Evolutionary conservation across 2,329 filamentous ascomycete species (phyloP).

Genomic region (Neofusicoccum ribis): DNA sequence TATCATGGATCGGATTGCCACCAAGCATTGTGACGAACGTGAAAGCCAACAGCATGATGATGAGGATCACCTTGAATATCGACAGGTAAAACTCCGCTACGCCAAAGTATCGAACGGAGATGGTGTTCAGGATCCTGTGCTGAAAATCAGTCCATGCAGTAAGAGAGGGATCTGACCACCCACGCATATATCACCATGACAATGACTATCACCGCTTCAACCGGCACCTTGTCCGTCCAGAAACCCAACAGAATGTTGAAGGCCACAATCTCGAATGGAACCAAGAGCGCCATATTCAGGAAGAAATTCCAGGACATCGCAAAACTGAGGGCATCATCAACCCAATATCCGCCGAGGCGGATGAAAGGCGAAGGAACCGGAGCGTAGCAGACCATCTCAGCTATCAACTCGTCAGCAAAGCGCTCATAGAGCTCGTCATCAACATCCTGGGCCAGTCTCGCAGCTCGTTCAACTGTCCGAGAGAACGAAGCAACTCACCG

Average conservation of each 20-base stretch:
- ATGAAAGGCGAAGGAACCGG: constrained; percentile 12
- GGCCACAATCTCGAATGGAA: constrained; percentile 48
- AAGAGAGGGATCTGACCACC: background rate
- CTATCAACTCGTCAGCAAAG: background rate
- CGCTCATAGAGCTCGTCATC: background rate
- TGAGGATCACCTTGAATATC: constrained; percentile 48
- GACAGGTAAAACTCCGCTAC: constrained; percentile 49
- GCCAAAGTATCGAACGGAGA: constrained; percentile 56
- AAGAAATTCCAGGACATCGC: constrained; percentile 28
- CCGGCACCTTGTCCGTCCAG: constrained; percentile 38
- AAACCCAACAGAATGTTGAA: constrained; percentile 39
- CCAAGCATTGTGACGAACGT: constrained; percentile 50
- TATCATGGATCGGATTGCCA: constrained; percentile 45
- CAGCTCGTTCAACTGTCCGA: too few species aligned
- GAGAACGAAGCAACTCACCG: background rate
- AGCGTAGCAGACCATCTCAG: constrained; percentile 13
- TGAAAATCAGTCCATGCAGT: too few species aligned
- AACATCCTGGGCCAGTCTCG: too few species aligned
- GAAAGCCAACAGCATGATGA: constrained; percentile 47
- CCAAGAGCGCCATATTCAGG: constrained; percentile 34
- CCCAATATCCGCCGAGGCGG: constrained; percentile 11
- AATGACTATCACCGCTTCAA: constrained; percentile 10
- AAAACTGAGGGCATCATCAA: constrained; percentile 23
- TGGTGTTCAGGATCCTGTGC: constrained; percentile 38
- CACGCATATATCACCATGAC: constrained; percentile 9